These are phyloP conservation scores for Diaporthe ilicicola DNA, from an alignment of 2,329 filamentous ascomycete genomes.

Conservation along the genomic window DNA sequence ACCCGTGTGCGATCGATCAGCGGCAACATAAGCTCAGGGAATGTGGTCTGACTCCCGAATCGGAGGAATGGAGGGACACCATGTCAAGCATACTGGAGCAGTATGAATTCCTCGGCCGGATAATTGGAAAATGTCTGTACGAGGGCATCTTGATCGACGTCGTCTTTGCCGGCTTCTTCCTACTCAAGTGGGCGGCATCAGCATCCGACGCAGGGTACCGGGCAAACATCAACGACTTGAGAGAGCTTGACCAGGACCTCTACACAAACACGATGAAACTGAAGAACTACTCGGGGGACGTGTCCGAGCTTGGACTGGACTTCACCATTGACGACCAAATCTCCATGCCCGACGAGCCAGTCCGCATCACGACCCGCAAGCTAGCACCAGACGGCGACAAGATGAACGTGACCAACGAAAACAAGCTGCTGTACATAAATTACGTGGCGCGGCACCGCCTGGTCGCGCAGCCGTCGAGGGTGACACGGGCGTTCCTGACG, in stretches of 20 bases:
- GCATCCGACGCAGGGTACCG: conserved; percentile 71
- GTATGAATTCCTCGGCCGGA: conserved; percentile 91
- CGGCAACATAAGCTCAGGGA: conserved; percentile 65
- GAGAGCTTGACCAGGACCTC: conserved; percentile 88
- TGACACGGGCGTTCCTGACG: conserved; percentile 87
- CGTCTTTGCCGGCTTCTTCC: conserved; percentile 92
- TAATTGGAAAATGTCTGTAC: conserved; percentile 96
- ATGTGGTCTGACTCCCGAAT: conserved; percentile 59
- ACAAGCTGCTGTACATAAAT: conserved; percentile 92
- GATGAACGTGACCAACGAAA: conserved; percentile 86
- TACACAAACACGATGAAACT: conserved; percentile 86
- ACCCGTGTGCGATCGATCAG: conserved; percentile 80
- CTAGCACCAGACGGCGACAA: conserved; percentile 81
- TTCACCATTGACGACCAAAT: conserved; percentile 86
- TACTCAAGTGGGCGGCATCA: conserved; percentile 92
- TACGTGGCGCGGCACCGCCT: conserved; percentile 90
- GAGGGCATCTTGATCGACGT: conserved; percentile 96
- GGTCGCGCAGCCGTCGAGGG: conserved; percentile 78
- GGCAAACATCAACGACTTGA: conserved; percentile 92
- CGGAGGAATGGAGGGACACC: conserved; percentile 63
- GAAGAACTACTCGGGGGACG: conserved; percentile 86
- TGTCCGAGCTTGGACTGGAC: conserved; percentile 82
- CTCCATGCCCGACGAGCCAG: conserved; percentile 53
- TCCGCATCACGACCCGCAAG: conserved; percentile 75
- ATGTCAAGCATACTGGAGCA: conserved; percentile 71